Conservation (phyloP, 192 early-diverging fungal species). For the Rhizophagus sp. region DNA sequence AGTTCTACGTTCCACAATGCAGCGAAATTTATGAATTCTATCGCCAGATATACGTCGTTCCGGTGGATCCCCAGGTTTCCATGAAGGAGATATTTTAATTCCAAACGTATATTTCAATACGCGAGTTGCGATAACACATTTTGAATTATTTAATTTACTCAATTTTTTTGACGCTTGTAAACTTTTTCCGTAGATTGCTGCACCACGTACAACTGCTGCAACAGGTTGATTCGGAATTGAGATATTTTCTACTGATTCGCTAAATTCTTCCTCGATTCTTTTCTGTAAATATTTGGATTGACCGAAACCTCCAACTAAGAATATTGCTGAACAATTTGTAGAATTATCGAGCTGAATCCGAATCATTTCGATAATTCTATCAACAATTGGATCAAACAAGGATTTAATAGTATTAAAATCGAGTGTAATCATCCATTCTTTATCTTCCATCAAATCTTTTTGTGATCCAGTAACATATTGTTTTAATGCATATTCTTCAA, state of each 20-base stretch:
- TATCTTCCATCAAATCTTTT: slow-evolving; percentile 38
- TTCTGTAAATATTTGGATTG: slow-evolving; percentile 51
- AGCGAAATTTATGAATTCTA: no score
- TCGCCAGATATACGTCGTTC: no score
- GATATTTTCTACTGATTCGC: slow-evolving; percentile 37
- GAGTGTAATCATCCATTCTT: slow-evolving; percentile 41
- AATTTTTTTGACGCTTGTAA: no score
- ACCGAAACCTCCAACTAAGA: slow-evolving; percentile 58
- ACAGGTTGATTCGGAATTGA: slow-evolving; percentile 51
- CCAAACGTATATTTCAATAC: no score
- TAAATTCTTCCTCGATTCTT: slow-evolving; percentile 49
- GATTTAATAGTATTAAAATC: slow-evolving; percentile 45
- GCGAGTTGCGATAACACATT: no score
- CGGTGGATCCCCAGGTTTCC: no score
- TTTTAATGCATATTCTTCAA: neutral
- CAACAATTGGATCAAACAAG: slow-evolving; percentile 47
- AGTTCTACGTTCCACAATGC: no score
- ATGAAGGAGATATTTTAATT: no score
- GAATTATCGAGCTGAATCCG: no score
- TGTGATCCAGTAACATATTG: neutral
- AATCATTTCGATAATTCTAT: no score
- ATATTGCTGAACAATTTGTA: slow-evolving; percentile 46
- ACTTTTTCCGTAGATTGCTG: slow-evolving; percentile 46
- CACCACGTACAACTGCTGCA: slow-evolving; percentile 53
- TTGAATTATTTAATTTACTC: no score